Evolutionary conservation across 345 rosid species (phyloP).

Genomic region (Gossypium raimondii): DNA sequence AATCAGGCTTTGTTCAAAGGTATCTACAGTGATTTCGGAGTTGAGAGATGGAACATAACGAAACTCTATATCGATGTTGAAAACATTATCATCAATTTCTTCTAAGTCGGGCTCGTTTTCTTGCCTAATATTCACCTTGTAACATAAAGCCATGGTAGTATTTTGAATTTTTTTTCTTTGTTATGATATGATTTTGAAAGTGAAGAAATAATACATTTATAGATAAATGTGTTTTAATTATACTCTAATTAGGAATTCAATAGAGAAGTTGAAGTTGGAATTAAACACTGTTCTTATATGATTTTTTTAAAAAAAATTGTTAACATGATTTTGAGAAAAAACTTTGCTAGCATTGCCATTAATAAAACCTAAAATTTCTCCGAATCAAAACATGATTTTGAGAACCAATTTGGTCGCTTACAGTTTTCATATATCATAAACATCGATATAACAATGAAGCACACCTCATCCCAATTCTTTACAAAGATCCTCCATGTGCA

Average conservation of each 20-base stretch:
- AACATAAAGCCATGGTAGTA: background rate
- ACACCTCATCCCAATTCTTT: background rate
- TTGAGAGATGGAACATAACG: background rate
- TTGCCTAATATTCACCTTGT: background rate
- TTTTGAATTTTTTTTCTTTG: no score
- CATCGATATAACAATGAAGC: background rate
- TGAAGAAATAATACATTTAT: no score
- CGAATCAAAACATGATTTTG: background rate
- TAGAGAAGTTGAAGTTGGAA: no score
- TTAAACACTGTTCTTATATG: no score
- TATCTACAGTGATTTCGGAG: background rate
- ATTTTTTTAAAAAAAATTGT: rapidly evolving
- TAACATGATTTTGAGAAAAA: background rate
- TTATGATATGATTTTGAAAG: no score
- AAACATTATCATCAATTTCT: background rate
- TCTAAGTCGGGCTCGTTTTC: background rate
- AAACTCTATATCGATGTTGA: background rate
- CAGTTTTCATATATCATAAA: background rate
- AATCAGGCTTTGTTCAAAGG: rapidly evolving
- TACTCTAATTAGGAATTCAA: no score
- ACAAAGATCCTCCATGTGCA: constrained; percentile 1
- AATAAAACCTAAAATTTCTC: background rate
- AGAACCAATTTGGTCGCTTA: background rate
- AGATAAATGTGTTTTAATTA: no score
- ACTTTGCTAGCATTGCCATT: background rate